A percentile compares a stretch with the other conserved stretches of the same genome.
Evolutionary conservation across 768 basidiomycete species (phyloP).

Genomic region (Boletus sensibilis): DNA sequence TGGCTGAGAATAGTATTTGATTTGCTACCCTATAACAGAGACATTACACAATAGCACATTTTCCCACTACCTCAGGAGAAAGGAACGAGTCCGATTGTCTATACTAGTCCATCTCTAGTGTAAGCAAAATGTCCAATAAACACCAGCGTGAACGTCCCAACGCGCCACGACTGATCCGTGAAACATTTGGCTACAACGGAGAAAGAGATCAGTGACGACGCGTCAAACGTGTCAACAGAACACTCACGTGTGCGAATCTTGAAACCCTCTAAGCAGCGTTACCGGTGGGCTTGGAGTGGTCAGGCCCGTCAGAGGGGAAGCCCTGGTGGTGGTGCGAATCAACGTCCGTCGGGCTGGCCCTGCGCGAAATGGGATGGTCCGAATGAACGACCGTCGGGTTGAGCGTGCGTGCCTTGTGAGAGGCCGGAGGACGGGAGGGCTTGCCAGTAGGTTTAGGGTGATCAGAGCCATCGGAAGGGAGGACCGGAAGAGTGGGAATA

Average conservation of each 20-base stretch:
- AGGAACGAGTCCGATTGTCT: background rate
- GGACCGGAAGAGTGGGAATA: background rate
- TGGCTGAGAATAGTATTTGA: too few species aligned
- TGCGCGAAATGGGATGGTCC: background rate
- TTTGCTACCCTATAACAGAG: background rate
- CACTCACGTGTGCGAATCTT: background rate
- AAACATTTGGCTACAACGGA: too few species aligned
- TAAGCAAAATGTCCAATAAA: background rate
- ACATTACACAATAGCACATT: background rate
- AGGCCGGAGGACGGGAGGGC: background rate
- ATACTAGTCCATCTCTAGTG: background rate
- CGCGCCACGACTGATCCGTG: background rate
- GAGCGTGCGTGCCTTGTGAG: background rate
- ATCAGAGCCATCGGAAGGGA: background rate
- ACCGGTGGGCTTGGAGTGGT: background rate
- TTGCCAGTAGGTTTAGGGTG: background rate
- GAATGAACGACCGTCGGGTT: background rate
- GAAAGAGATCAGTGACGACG: background rate
- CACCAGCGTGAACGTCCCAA: background rate
- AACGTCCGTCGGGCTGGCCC: background rate
- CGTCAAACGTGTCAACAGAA: background rate
- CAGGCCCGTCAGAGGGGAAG: background rate
- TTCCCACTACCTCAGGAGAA: background rate
- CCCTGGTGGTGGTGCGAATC: background rate
- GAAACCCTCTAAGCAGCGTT: background rate